A percentile compares a stretch with the other conserved stretches of the same genome.
These are phyloP conservation scores for Cryptosporidium canis DNA, from an alignment of 169 alveolate species.

Conservation along the genomic window DNA sequence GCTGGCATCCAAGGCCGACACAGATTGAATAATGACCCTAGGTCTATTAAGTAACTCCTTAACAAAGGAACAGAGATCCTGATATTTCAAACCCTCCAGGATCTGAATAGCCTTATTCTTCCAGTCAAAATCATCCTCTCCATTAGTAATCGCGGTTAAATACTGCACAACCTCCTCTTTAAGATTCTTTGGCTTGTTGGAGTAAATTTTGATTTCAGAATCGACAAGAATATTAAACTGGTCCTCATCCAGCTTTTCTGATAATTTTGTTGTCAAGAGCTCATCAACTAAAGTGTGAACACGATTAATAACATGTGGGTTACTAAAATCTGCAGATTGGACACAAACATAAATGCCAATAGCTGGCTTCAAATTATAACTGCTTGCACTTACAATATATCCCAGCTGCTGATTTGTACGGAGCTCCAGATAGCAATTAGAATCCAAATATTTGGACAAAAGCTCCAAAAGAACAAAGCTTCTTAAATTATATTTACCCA, in stretches of 20 bases:
- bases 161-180: slow-evolving; percentile 34
- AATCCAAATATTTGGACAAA: slow-evolving; percentile 1
- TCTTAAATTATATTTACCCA: neutral
- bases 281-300: slow-evolving; percentile 17
- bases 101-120: slow-evolving; percentile 22
- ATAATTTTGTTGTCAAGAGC: neutral
- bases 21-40: slow-evolving; percentile 24
- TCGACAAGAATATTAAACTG: slow-evolving; percentile 9
- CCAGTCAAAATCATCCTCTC: slow-evolving; percentile 40
- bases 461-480: slow-evolving; percentile 13
- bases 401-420: slow-evolving; percentile 62
- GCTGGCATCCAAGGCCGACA: slow-evolving; percentile 15
- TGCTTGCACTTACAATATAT: slow-evolving; percentile 6
- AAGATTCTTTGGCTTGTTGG: slow-evolving; percentile 45
- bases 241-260: slow-evolving; percentile 10
- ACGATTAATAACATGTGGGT: slow-evolving; percentile 8
- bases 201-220: slow-evolving; percentile 50
- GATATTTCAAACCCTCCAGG: slow-evolving; percentile 4
- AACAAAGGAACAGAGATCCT: neutral
- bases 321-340: slow-evolving; percentile 47
- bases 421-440: slow-evolving; percentile 20
- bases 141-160: slow-evolving; percentile 30
- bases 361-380: slow-evolving; percentile 49
- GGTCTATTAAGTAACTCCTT: slow-evolving; percentile 6
- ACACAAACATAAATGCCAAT: slow-evolving; percentile 50